Percentiles rank a stretch among this genome's conserved stretches.
These are phyloP conservation scores for Neofusicoccum umdonicola DNA, from an alignment of 2,329 filamentous ascomycete species.

Conservation along the genomic window DNA sequence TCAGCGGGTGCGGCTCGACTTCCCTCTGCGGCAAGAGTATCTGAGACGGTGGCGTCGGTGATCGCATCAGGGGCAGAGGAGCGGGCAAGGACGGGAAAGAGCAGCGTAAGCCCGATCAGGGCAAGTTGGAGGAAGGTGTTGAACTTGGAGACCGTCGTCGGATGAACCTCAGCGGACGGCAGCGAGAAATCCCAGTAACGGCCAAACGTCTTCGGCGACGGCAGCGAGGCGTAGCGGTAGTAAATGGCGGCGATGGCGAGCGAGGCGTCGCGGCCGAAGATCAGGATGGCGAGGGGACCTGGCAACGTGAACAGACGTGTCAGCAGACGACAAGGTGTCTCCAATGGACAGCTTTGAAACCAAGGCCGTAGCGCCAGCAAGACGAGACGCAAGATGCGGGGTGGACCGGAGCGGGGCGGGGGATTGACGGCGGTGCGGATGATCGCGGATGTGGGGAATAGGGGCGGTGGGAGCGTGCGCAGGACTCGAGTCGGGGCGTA, in stretches of 20 bases:
- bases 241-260: constrained; percentile 86
- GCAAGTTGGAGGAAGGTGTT: constrained; percentile 91
- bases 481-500: constrained; percentile 42
- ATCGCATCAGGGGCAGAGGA: neutral
- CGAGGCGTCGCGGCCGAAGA: constrained; percentile 82
- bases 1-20: neutral
- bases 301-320: neutral
- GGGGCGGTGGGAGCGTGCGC: constrained; percentile 9
- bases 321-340: neutral
- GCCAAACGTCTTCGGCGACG: constrained; percentile 85
- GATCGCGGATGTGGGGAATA: constrained; percentile 11
- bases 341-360: constrained; percentile 12
- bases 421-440: constrained; percentile 12
- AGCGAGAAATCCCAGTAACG: constrained; percentile 98
- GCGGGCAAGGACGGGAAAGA: constrained; percentile 67
- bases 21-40: constrained; percentile 10
- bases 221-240: constrained; percentile 92
- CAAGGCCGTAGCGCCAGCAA: neutral
- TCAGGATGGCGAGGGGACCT: constrained; percentile 87
- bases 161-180: constrained; percentile 79
- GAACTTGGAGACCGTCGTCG: constrained; percentile 79
- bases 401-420: constrained; percentile 17
- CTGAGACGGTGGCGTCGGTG: constrained; percentile 4
- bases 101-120: constrained; percentile 80
- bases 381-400: neutral